Evolutionary conservation across 1,284 basidiomycete species (phyloP), one percentile per base, ranked within the genome.

Genomic region (Chalciporus sp.): DNA sequence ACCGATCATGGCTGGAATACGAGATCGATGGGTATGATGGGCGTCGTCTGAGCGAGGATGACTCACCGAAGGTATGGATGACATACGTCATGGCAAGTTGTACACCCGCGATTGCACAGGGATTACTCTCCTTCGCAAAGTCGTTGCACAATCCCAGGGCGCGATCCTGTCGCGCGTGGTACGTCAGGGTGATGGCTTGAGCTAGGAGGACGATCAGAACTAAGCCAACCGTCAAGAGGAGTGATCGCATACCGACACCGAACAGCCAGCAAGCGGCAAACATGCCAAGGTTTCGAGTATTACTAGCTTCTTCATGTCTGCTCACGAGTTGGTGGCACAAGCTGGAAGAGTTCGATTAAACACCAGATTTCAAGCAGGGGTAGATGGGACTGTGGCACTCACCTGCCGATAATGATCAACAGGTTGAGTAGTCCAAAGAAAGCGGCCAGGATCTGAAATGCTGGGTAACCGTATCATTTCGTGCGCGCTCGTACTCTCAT

Each of bases 71-170:
- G 29, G 50, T 5, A 5, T 49, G 28, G 23, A 55, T 44, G 27
- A 51, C 28, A 11, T 65, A 68, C 6, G 54, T 56, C 55, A 68
- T 49, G 29, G 49, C 63, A 23, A 72, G 57, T 17, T 69, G 57
- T 2, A 53, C 47, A 16, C 54, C 48, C 1, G 56, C 65, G 14
- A 16, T 40, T 12, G 51, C 42, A 16, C 68, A 71, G 16, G 58
- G 52, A 42, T 45, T 47, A 0, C 4, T 9, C 12, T 16, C 27
- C 6, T 48, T 23, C 31, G 54, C 56, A 9, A 70, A 68, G 41
- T 72, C 63, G 14, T 44, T 43, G 52, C 70, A 68, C 17, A 58
- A 51, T 23, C 49, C 58, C 23, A 17, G 4, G 6, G 55, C 49
- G 16, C 7, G 27, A 11, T 50, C 48, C 4, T 50, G 58, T 9